Evolutionary conservation across 2,329 filamentous ascomycete species (phyloP).

Genomic region (Magnaporthiopsis rhizophila): DNA sequence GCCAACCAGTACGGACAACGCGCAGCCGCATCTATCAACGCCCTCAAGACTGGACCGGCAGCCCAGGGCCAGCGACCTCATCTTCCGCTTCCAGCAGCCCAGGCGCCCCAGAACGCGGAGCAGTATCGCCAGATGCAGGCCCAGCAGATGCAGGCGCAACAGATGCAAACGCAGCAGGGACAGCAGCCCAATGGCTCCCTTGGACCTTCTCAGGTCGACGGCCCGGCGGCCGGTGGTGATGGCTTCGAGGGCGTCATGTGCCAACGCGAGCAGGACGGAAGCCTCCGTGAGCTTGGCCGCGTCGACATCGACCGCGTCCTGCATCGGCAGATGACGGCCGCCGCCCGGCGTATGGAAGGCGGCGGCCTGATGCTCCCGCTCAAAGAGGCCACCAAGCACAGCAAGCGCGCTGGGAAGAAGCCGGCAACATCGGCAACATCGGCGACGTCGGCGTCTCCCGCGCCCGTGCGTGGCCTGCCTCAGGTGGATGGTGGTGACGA

Average conservation of each 20-base stretch:
- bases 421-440: background rate
- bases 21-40: conserved; percentile 59
- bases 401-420: conserved; percentile 10
- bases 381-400: conserved; percentile 39
- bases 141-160: conserved; percentile 22
- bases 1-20: conserved; percentile 53
- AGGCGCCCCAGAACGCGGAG: conserved; percentile 9
- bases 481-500: conserved; percentile 59
- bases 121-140: conserved; percentile 15
- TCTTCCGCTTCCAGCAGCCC: conserved; percentile 6
- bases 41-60: conserved; percentile 41
- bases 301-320: conserved; percentile 62
- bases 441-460: background rate
- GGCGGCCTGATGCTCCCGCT: conserved; percentile 70
- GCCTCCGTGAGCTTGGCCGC: conserved; percentile 47
- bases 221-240: conserved; percentile 51
- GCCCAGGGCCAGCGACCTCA: conserved; percentile 12
- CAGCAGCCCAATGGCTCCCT: conserved; percentile 34
- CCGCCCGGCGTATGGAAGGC: conserved; percentile 62
- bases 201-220: conserved; percentile 62
- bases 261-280: conserved; percentile 44
- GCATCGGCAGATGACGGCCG: conserved; percentile 57
- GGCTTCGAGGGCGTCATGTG: conserved; percentile 53
- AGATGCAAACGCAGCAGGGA: conserved; percentile 16
- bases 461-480: conserved; percentile 23